Evolutionary conservation across 2,329 filamentous ascomycete species (phyloP), one percentile per base, ranked within the genome.

Genomic region (Scedosporium apiospermum): DNA sequence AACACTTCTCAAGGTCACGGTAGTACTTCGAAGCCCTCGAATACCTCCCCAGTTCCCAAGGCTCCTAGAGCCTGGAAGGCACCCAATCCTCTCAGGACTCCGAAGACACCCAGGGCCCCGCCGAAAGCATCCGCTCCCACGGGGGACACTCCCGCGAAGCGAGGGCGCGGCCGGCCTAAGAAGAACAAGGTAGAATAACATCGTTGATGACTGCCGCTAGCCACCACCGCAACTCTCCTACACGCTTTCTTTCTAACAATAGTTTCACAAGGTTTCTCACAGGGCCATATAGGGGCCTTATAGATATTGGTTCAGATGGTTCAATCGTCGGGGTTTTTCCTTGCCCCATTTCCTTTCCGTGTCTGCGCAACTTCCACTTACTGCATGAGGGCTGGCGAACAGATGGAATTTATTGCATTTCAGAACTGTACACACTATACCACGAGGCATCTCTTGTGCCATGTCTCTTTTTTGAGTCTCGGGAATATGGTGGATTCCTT

Each of bases 391-490:
- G 34, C 58, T 58, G 63, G 62, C 55, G 63, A 63, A 63, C 63
- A 63, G 34, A 55, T 46, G 61, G 51, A 63, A 60, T 60, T 63
- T 18, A 42, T 53, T 34, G 27, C 16, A 27, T 61, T 38, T 62
- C 51, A 21, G 7, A 21, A 26, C 59, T 61, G n/a, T 44, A n/a
- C 58, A 26, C 57, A 60, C 30, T 60, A 34, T 49, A 62, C 30
- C 58, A 49, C 27, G 26, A 34, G 30, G 16, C 58, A 41, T 46
- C 57, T 34, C 34, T 41, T 18, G 16, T 18, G 34, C 23, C 30
- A 42, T 42, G 62, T 49, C 53, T 34, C 26, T 53, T 63, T 61
- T 61, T 61, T 59, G 71, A 71, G 71, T 72, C 73, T 65, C 65
- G 70, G 69, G 68, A 67, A 65, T 66, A 65, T 66, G 58, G 65